Evolutionary conservation across 192 early-diverging fungal genomes (phyloP).

Genomic region (Geranomyces michiganensis): DNA sequence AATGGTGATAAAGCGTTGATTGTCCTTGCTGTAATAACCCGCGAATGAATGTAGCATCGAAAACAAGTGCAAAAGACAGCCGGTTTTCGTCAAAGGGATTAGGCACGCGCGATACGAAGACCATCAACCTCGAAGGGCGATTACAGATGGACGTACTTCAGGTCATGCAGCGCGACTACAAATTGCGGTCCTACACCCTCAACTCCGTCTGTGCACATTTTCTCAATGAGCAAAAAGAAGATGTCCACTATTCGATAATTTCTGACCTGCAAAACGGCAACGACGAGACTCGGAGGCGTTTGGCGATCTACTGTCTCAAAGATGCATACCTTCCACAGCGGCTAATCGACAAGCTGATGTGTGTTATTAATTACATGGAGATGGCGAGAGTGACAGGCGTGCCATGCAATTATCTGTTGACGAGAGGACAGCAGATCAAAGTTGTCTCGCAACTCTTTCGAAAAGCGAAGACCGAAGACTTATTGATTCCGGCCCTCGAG

Average conservation of each 20-base stretch:
- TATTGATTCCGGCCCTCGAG: constrained; percentile 88
- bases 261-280: constrained; percentile 96
- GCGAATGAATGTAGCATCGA: constrained; percentile 9
- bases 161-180: constrained; percentile 94
- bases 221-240: constrained; percentile 97
- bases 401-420: constrained; percentile 90
- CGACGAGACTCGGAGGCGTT: constrained; percentile 87
- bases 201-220: constrained; percentile 97
- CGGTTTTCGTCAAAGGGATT: constrained; percentile 91
- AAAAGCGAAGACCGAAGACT: constrained; percentile 75
- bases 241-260: constrained; percentile 98
- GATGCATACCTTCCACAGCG: constrained; percentile 94
- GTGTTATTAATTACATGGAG: constrained; percentile 94
- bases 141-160: constrained; percentile 92
- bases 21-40: background rate
- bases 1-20: constrained; percentile 5
- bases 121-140: constrained; percentile 84
- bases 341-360: constrained; percentile 97
- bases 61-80: constrained; percentile 76
- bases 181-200: constrained; percentile 91
- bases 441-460: constrained; percentile 97
- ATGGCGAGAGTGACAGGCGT: constrained; percentile 99
- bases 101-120: constrained; percentile 90
- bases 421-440: constrained; percentile 96
- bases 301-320: constrained; percentile 92